Evolutionary conservation across 805 yeast species (phyloP).

Genomic region (Dipodascus albidus): DNA sequence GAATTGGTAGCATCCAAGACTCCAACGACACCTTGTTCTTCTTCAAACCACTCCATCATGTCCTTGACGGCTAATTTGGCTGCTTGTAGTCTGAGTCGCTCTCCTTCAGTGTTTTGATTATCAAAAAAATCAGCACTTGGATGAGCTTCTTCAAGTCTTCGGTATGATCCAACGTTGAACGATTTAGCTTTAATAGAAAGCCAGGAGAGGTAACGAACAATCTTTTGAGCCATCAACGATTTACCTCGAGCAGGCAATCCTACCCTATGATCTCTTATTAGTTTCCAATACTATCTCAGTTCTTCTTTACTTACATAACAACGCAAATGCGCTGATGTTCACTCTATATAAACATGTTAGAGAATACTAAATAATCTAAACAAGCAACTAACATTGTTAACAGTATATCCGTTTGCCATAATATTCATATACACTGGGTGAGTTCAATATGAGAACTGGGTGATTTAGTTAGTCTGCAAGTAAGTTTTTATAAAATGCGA

Average conservation of each 20-base stretch:
- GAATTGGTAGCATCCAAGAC: slow-evolving; percentile 90
- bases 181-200: slow-evolving; percentile 74
- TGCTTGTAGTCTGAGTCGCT: slow-evolving; percentile 53
- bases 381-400: not conserved
- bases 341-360: not conserved
- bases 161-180: slow-evolving; percentile 80
- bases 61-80: slow-evolving; percentile 62
- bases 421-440: not conserved
- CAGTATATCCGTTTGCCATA: slow-evolving; percentile 1
- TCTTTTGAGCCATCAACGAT: slow-evolving; percentile 86
- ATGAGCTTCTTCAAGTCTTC: slow-evolving; percentile 52
- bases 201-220: slow-evolving; percentile 89
- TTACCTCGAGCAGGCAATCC: slow-evolving; percentile 63
- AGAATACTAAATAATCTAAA: not conserved
- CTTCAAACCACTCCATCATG: slow-evolving; percentile 77
- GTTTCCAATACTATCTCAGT: too few species aligned
- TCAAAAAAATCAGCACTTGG: slow-evolving; percentile 75
- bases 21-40: slow-evolving; percentile 79
- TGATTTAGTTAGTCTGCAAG: too few species aligned
- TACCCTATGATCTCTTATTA: slow-evolving; percentile 20
- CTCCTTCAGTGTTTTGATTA: slow-evolving; percentile 52
- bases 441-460: not conserved
- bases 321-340: slow-evolving; percentile 1
- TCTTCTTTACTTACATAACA: not conserved
- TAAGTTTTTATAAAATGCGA: too few species aligned